These are phyloP conservation scores for Picochlorum sp. DNA, from an alignment of 139 green algal genomes.

Conservation along the genomic window DNA sequence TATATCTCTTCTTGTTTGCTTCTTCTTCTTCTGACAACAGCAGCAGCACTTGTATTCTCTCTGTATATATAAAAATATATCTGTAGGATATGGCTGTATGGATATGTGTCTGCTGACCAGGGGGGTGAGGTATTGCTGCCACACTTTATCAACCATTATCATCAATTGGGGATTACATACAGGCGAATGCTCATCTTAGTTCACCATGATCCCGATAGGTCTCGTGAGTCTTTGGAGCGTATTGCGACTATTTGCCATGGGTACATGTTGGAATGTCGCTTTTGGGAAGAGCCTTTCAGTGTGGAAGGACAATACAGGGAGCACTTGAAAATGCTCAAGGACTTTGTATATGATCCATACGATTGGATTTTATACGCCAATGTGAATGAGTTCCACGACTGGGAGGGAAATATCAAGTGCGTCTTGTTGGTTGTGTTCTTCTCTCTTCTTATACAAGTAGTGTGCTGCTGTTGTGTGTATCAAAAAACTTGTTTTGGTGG, in stretches of 20 bases:
- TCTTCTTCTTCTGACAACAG: too few species aligned
- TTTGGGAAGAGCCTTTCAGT: slow-evolving; percentile 34
- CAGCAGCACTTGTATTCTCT: too few species aligned
- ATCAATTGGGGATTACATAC: slow-evolving; percentile 24
- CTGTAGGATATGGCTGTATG: slow-evolving; percentile 36
- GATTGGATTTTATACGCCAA: slow-evolving; percentile 42
- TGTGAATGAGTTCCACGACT: slow-evolving; percentile 40
- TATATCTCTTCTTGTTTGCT: too few species aligned
- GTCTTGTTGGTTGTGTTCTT: neutral
- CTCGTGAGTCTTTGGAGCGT: slow-evolving; percentile 13
- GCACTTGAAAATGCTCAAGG: slow-evolving; percentile 21
- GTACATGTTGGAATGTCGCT: slow-evolving; percentile 21
- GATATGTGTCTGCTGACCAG: slow-evolving; percentile 36
- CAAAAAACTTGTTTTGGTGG: too few species aligned
- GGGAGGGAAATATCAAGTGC: slow-evolving; percentile 4
- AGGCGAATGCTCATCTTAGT: slow-evolving; percentile 37
- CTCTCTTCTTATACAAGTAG: too few species aligned
- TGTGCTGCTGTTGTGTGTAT: too few species aligned
- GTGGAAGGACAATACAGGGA: slow-evolving; percentile 19
- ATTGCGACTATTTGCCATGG: slow-evolving; percentile 17
- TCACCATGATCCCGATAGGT: slow-evolving; percentile 32
- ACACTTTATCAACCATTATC: slow-evolving; percentile 45
- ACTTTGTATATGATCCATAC: slow-evolving; percentile 26
- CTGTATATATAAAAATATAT: too few species aligned
- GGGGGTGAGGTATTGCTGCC: slow-evolving; percentile 32